Percentiles rank a stretch among this genome's conserved stretches.
Conservation (phyloP, 257 asterid genomes). For the Gentiana straminea region DNA sequence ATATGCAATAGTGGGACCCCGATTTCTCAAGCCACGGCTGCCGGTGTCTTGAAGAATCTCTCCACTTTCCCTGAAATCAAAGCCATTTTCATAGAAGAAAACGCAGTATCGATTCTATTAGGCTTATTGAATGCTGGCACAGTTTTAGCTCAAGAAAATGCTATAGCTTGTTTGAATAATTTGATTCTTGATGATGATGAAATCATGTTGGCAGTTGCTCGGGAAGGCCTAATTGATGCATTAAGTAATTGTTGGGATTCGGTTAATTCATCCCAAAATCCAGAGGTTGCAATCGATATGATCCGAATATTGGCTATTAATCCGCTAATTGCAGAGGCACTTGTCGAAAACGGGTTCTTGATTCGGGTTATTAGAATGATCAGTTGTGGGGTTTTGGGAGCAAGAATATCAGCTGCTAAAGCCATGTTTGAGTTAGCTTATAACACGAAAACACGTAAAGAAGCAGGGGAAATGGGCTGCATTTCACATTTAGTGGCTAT, state of each 20-base stretch:
- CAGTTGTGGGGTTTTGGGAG: constrained; percentile 45
- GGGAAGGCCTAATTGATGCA: constrained; percentile 65
- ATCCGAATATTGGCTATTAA: constrained; percentile 44
- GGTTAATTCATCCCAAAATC: constrained; percentile 23
- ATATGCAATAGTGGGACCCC: constrained; percentile 77
- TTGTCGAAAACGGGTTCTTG: constrained; percentile 45
- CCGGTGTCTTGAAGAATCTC: constrained; percentile 49
- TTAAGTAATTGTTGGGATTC: constrained; percentile 70
- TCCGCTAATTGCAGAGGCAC: constrained; percentile 43
- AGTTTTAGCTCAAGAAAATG: constrained; percentile 58
- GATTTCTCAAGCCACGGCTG: constrained; percentile 78
- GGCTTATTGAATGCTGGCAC: constrained; percentile 63
- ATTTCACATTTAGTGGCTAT: constrained; percentile 40
- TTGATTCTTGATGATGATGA: constrained; percentile 39
- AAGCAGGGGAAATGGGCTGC: constrained; percentile 72
- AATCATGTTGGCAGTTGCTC: constrained; percentile 45
- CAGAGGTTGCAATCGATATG: constrained; percentile 57
- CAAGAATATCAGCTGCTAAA: constrained; percentile 53
- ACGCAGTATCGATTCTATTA: constrained; percentile 32
- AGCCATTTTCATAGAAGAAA: constrained; percentile 61
- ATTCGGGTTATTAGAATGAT: constrained; percentile 35
- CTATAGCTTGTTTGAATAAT: constrained; percentile 69
- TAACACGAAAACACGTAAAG: constrained; percentile 45
- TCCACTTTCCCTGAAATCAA: constrained; percentile 48
- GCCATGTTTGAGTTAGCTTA: constrained; percentile 48